These are phyloP conservation scores for Plasmopara halstedii DNA, from an alignment of 352 stramenopile species.

Conservation along the genomic window DNA sequence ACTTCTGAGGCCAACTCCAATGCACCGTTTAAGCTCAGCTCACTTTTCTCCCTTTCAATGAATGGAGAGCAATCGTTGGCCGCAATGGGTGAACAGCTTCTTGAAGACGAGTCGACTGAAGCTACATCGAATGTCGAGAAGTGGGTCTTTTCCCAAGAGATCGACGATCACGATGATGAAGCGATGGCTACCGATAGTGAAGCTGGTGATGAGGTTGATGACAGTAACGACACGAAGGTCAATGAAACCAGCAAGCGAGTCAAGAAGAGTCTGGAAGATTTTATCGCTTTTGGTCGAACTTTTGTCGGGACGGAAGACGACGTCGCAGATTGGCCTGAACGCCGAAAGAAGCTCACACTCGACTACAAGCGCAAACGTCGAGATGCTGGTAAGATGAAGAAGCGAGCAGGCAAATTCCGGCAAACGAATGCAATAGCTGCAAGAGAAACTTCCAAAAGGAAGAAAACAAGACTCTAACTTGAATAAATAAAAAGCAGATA, in stretches of 20 bases:
- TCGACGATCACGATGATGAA: conserved; percentile 23
- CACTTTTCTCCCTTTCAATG: conserved; percentile 57
- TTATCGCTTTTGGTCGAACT: conserved; percentile 49
- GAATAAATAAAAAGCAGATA: conserved; percentile 29
- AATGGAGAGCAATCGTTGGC: conserved; percentile 38
- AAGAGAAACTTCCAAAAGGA: conserved; percentile 11
- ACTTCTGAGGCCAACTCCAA: conserved; percentile 2
- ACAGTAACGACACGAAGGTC: conserved; percentile 12
- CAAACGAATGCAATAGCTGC: neutral
- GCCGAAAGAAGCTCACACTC: conserved; percentile 63
- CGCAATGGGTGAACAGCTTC: conserved; percentile 39
- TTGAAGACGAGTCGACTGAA: conserved; percentile 35
- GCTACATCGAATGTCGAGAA: conserved; percentile 3
- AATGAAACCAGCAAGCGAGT: conserved; percentile 15
- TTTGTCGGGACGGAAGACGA: conserved; percentile 30
- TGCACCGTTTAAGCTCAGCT: conserved; percentile 58
- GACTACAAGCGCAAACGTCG: conserved; percentile 80
- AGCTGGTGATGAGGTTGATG: conserved; percentile 22
- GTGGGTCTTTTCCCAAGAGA: conserved; percentile 17
- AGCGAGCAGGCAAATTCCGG: conserved; percentile 57
- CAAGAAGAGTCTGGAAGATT: conserved; percentile 50
- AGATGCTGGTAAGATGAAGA: conserved; percentile 66
- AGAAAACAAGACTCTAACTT: conserved; percentile 26
- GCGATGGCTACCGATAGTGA: conserved; percentile 33
- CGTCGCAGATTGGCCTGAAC: conserved; percentile 40